phyloP scores from a whole-genome alignment of 306 rosid genomes.

The Oemleria cerasiformis region DNA sequence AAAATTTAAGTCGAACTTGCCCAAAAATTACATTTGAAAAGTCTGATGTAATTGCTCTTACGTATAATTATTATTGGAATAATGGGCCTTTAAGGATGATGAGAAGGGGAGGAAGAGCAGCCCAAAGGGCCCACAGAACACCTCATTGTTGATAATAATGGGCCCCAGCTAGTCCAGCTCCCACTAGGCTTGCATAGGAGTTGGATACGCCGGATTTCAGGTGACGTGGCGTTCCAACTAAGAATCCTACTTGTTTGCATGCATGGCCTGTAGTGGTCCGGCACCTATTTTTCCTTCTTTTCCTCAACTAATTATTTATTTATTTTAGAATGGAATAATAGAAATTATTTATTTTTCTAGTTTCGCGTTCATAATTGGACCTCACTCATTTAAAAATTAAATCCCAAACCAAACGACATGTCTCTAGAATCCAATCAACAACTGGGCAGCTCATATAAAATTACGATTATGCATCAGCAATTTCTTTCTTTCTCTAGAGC shows the following conservation, averaged over 20 bases:
- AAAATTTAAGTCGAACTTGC: too few species aligned
- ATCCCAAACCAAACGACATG: not conserved
- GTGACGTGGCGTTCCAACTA: slow-evolving; percentile 44
- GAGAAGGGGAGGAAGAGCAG: not conserved
- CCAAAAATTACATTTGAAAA: too few species aligned
- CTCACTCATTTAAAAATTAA: not conserved
- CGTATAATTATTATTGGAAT: too few species aligned
- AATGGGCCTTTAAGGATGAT: not conserved
- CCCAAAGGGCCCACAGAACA: not conserved
- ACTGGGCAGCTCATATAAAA: too few species aligned
- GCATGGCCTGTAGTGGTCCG: slow-evolving; percentile 18
- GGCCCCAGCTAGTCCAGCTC: slow-evolving; percentile 6
- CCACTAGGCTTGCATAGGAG: slow-evolving; percentile 29
- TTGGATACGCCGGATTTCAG: slow-evolving; percentile 39
- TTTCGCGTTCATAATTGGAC: not conserved
- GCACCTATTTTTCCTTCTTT: not conserved
- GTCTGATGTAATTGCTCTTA: too few species aligned
- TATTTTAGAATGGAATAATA: too few species aligned
- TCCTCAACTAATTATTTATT: not conserved
- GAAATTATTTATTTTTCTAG: not conserved
- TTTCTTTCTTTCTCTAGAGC: not conserved
- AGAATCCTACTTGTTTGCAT: slow-evolving; percentile 20
- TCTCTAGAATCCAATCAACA: not conserved
- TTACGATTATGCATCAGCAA: too few species aligned
- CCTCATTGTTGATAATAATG: not conserved